Conservation (phyloP, 768 basidiomycete genomes). For the Suillus americanus region DNA sequence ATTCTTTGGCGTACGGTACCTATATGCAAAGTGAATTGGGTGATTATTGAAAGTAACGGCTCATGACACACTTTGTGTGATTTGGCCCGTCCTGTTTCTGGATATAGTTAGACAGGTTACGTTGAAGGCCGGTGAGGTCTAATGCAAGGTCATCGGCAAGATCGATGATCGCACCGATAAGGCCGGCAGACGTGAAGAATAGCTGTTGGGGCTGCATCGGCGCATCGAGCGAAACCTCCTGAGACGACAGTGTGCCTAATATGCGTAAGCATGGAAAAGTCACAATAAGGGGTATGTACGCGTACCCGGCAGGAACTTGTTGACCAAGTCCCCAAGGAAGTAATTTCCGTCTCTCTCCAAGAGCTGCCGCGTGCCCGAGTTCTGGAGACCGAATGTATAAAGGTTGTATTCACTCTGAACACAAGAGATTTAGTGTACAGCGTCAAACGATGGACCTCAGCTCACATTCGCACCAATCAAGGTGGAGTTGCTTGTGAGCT, state of each 20-base stretch:
- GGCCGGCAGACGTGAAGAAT: constrained; percentile 77
- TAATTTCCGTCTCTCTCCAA: constrained; percentile 71
- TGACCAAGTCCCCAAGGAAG: constrained; percentile 75
- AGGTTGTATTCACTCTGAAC: constrained; percentile 67
- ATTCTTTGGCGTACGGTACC: constrained; percentile 70
- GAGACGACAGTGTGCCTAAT: constrained; percentile 55
- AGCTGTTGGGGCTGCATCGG: constrained; percentile 57
- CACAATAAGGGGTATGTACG: not conserved
- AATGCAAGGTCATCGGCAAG: constrained; percentile 53
- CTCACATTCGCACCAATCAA: constrained; percentile 79
- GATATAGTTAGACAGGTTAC: constrained; percentile 65
- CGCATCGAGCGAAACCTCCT: constrained; percentile 41
- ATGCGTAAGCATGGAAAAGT: constrained; percentile 5
- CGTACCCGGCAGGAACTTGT: constrained; percentile 69
- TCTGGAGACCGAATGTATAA: constrained; percentile 56
- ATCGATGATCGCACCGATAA: constrained; percentile 72
- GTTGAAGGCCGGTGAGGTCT: constrained; percentile 67
- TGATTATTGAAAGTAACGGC: constrained; percentile 4
- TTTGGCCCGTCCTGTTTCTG: constrained; percentile 52
- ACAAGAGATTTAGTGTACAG: constrained; percentile 10
- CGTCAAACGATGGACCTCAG: constrained; percentile 10
- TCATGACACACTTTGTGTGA: constrained; percentile 55
- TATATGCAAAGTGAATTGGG: constrained; percentile 24
- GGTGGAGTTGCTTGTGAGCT: constrained; percentile 50
- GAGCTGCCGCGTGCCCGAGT: constrained; percentile 38